Conservation (phyloP, 345 rosid genomes). For the Diplotaxis tenuifolia region DNA sequence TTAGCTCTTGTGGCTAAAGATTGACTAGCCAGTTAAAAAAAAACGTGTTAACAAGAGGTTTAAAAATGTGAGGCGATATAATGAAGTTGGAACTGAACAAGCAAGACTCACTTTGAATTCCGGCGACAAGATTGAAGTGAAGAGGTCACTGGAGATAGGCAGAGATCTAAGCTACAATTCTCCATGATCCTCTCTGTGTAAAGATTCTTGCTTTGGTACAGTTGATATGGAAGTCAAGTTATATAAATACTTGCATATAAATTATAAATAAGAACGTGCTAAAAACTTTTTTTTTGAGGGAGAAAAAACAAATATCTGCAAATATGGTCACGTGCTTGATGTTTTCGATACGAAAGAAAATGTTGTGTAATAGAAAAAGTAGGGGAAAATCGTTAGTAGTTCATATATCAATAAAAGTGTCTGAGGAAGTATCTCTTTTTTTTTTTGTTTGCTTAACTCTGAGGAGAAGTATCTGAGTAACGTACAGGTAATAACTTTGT, state of each 20-base stretch:
- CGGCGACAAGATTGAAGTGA: not conserved
- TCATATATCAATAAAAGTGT: not conserved
- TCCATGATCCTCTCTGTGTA: slow-evolving; percentile 13
- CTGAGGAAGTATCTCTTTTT: slow-evolving; percentile 5
- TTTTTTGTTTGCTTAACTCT: too few species aligned
- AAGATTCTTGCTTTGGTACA: slow-evolving; percentile 20
- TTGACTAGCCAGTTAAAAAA: not conserved
- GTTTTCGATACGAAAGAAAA: slow-evolving; percentile 15
- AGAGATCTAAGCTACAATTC: slow-evolving; percentile 28
- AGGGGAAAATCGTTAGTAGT: not conserved
- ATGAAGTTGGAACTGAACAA: not conserved
- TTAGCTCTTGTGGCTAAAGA: not conserved
- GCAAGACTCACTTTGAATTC: slow-evolving; percentile 13
- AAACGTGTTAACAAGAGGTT: not conserved
- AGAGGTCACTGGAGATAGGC: slow-evolving; percentile 33
- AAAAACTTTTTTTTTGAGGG: not conserved
- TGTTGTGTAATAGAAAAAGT: not conserved
- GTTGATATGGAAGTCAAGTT: slow-evolving; percentile 15
- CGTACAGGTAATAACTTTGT: not conserved
- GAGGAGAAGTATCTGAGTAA: too few species aligned
- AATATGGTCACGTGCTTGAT: slow-evolving; percentile 37
- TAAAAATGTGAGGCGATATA: not conserved
- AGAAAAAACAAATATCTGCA: slow-evolving; percentile 35
- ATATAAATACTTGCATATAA: slow-evolving; percentile 6
- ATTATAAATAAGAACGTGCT: slow-evolving; percentile 24